Evolutionary conservation across 352 stramenopile species (phyloP).

Genomic region (Ophiocytium majus): DNA sequence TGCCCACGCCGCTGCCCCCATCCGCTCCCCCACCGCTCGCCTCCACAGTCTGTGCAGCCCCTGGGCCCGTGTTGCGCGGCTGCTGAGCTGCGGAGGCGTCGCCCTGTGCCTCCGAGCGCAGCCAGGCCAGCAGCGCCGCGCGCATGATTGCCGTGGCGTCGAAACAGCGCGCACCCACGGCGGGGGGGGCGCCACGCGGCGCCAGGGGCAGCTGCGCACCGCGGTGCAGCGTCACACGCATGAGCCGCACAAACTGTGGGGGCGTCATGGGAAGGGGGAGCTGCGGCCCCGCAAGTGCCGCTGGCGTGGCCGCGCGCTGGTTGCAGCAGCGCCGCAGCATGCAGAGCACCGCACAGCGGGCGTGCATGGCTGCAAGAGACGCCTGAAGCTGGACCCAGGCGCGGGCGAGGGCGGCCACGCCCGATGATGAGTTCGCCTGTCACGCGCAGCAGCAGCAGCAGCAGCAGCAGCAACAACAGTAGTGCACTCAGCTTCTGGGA

Average conservation of each 20-base stretch:
- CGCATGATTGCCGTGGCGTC: neutral
- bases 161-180: too few relatives aligned
- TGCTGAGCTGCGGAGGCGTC: too few relatives aligned
- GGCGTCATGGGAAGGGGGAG: too few relatives aligned
- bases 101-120: too few relatives aligned
- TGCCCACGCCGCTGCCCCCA: neutral
- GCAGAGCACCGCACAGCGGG: neutral
- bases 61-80: too few relatives aligned
- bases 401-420: neutral
- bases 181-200: too few relatives aligned
- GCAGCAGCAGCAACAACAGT: too few relatives aligned
- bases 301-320: neutral
- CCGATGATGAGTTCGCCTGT: too few relatives aligned
- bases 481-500: too few relatives aligned
- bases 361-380: neutral
- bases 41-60: too few relatives aligned
- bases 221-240: neutral
- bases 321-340: neutral
- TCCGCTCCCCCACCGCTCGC: too few relatives aligned
- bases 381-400: neutral
- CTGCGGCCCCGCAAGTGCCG: neutral
- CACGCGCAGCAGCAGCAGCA: too few relatives aligned
- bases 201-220: neutral
- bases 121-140: neutral
- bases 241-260: neutral